A percentile compares a stretch with the other conserved stretches of the same genome.
Conservation (phyloP, 2,329 filamentous ascomycete genomes). For the Alternaria longipes region DNA sequence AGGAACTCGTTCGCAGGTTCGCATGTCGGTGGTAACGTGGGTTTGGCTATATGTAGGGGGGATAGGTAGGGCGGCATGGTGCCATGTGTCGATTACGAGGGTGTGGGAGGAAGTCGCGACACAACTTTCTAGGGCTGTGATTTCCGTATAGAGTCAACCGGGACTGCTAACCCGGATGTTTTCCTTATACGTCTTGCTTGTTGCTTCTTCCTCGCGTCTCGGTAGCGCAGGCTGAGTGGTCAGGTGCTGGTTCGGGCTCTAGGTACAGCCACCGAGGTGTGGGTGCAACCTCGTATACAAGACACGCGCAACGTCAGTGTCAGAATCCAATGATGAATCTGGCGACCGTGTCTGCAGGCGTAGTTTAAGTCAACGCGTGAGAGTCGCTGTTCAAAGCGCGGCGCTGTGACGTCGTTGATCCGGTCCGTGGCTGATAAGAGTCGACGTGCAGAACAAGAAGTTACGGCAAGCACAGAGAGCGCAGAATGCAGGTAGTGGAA, state of each 20-base stretch:
- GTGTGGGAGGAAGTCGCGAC: constrained; percentile 15
- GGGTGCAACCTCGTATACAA: constrained; percentile 23
- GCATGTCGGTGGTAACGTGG: constrained; percentile 66
- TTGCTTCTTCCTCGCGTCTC: constrained; percentile 10
- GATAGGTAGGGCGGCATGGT: constrained; percentile 50
- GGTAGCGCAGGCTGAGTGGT: constrained; percentile 20
- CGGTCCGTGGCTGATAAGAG: constrained; percentile 16
- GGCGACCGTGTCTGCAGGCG: background rate
- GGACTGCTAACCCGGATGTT: background rate
- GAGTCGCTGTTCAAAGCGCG: constrained; percentile 11
- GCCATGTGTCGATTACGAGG: constrained; percentile 30
- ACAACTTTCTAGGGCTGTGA: background rate
- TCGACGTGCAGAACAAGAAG: constrained; percentile 11
- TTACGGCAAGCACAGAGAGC: constrained; percentile 4
- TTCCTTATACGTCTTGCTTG: background rate
- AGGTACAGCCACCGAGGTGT: constrained; percentile 39
- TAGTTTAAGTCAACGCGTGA: background rate
- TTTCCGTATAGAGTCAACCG: background rate
- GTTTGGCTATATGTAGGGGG: constrained; percentile 44
- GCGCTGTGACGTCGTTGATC: constrained; percentile 25
- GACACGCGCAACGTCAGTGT: background rate
- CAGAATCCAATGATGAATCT: background rate
- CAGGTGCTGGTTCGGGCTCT: constrained; percentile 41
- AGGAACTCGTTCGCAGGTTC: constrained; percentile 68
- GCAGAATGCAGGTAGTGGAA: constrained; percentile 5